A percentile compares a stretch with the other conserved stretches of the same genome.
Conservation (phyloP, 176 grass and related monocot species). For the Elymus sibiricus region DNA sequence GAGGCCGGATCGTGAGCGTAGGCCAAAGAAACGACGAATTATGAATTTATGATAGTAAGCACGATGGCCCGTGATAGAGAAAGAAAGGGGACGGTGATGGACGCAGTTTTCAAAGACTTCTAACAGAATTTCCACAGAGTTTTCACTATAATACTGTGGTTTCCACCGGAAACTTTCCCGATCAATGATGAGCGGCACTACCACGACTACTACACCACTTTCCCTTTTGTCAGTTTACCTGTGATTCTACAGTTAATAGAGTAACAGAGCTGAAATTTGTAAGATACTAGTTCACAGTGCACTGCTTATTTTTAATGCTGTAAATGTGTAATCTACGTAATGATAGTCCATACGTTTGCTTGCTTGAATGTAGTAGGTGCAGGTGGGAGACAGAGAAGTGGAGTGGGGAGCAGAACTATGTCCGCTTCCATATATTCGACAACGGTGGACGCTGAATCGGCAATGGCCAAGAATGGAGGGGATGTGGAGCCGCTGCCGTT, state of each 20-base stretch:
- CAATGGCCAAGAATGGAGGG: neutral
- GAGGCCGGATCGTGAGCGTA: neutral
- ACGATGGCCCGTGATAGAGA: neutral
- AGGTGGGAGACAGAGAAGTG: neutral
- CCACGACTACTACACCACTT: neutral
- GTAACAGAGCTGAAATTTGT: neutral
- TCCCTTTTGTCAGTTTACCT: neutral
- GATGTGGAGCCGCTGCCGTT: conserved; percentile 42
- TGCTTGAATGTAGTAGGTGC: neutral
- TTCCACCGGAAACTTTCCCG: neutral
- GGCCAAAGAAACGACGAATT: neutral
- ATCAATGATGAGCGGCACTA: neutral
- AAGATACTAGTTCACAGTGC: neutral
- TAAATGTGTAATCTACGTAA: neutral
- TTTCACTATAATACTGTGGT: neutral
- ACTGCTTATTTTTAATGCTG: neutral
- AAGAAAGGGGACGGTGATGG: neutral
- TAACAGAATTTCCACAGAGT: neutral
- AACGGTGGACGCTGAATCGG: neutral
- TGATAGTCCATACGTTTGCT: neutral
- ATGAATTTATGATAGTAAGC: neutral
- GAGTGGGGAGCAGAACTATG: conserved; percentile 33
- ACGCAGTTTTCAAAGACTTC: neutral
- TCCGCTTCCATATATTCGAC: conserved; percentile 31
- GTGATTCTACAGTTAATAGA: neutral